Evolutionary conservation across 1,284 basidiomycete species (phyloP).

Genomic region (Ganoderma meredithae): DNA sequence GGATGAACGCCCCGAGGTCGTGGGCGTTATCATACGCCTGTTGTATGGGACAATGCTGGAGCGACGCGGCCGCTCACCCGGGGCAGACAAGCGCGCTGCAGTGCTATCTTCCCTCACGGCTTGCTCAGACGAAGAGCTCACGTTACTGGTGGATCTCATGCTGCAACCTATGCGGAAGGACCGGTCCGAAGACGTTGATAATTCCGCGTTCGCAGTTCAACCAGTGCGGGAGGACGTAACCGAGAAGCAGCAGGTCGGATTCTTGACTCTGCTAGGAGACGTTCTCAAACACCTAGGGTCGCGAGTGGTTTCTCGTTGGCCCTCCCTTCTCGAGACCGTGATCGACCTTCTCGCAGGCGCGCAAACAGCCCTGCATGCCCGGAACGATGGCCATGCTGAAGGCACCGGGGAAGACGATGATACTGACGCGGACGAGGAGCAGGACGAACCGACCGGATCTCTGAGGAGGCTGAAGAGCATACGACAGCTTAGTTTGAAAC

Average conservation of each 20-base stretch:
- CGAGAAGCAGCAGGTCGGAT: conserved; percentile 84
- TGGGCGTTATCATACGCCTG: conserved; percentile 81
- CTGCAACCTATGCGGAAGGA: conserved; percentile 73
- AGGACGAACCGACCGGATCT: conserved; percentile 39
- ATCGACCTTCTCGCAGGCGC: conserved; percentile 72
- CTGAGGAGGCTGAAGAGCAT: conserved; percentile 65
- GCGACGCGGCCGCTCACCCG: conserved; percentile 74
- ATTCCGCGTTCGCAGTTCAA: conserved; percentile 32
- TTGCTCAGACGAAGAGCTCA: conserved; percentile 79
- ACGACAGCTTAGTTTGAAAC: conserved; percentile 86
- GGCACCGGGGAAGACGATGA: conserved; percentile 49
- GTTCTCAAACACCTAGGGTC: conserved; percentile 84
- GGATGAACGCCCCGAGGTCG: conserved; percentile 70
- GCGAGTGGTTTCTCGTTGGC: conserved; percentile 75
- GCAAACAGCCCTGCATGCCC: conserved; percentile 59
- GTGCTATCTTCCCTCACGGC: conserved; percentile 79
- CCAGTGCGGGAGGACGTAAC: conserved; percentile 47
- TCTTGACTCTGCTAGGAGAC: conserved; percentile 85
- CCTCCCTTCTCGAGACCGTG: conserved; percentile 70
- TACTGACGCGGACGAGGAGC: conserved; percentile 46
- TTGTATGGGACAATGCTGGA: conserved; percentile 93
- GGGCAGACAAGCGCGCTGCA: conserved; percentile 80
- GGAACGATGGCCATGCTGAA: conserved; percentile 31
- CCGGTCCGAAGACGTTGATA: conserved; percentile 26
- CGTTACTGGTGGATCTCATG: conserved; percentile 89